A percentile compares a stretch with the other conserved stretches of the same genome.
Conservation (phyloP, 2,329 filamentous ascomycete genomes). For the Aspergillaceae sp. region DNA sequence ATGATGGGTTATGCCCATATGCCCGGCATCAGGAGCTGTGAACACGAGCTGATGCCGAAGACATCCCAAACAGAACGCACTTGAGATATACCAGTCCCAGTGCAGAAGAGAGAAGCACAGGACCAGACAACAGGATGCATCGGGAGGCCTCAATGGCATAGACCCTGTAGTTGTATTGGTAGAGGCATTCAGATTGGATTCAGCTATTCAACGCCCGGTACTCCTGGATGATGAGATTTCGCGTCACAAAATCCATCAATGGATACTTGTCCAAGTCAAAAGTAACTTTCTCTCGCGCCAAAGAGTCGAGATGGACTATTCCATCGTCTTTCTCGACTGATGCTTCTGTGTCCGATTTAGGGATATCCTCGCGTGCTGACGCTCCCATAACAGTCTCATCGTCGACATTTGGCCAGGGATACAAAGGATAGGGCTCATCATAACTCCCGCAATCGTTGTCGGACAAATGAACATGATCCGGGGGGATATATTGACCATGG, state of each 20-base stretch:
- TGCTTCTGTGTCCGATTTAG: too few relatives aligned
- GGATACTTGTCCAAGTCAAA: slow-evolving; percentile 1
- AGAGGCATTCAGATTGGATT: slow-evolving; percentile 58
- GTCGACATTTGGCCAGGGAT: too few relatives aligned
- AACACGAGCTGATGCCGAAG: slow-evolving; percentile 94
- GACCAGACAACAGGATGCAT: slow-evolving; percentile 56
- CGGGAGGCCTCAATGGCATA: slow-evolving; percentile 63
- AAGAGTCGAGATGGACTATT: neutral
- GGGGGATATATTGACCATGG: too few relatives aligned
- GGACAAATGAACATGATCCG: too few relatives aligned
- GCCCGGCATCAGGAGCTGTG: slow-evolving; percentile 81
- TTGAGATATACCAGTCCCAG: slow-evolving; percentile 55
- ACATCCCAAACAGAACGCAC: slow-evolving; percentile 64
- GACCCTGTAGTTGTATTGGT: slow-evolving; percentile 66
- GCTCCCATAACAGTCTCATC: too few relatives aligned
- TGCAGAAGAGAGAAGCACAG: slow-evolving; percentile 42
- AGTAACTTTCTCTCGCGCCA: slow-evolving; percentile 7
- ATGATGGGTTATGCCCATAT: slow-evolving; percentile 91
- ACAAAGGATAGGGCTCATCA: too few relatives aligned
- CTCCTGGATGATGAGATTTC: slow-evolving; percentile 63
- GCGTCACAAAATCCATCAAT: slow-evolving; percentile 41
- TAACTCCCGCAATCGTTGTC: too few relatives aligned
- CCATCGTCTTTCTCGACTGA: too few relatives aligned
- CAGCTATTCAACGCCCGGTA: slow-evolving; percentile 15
- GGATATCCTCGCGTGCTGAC: too few relatives aligned